These are phyloP conservation scores for Cyclospora cayetanensis DNA, from an alignment of 169 alveolate species.

Conservation along the genomic window DNA sequence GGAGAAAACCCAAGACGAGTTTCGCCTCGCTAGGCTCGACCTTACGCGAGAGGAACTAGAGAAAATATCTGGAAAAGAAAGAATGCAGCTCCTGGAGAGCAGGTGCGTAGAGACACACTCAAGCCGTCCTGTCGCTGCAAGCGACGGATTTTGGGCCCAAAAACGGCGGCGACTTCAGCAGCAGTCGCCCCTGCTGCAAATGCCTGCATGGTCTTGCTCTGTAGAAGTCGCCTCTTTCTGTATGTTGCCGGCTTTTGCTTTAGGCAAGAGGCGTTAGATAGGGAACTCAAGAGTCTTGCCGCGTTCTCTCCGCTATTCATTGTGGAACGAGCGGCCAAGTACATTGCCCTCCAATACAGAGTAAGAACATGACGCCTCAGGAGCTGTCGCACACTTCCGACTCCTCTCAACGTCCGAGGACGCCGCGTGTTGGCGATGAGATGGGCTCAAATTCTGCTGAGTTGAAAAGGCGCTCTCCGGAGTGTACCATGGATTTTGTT, in stretches of 20 bases:
- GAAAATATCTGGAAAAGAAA: conserved; percentile 12
- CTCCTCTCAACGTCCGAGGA: too few relatives aligned
- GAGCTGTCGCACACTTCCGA: too few relatives aligned
- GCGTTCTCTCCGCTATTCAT: conserved; percentile 72
- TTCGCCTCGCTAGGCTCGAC: conserved; percentile 39
- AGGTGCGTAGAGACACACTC: too few relatives aligned
- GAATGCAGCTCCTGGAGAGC: conserved; percentile 15
- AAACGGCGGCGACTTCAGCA: neutral
- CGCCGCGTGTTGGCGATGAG: too few relatives aligned
- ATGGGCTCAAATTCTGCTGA: too few relatives aligned
- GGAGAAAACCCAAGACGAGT: conserved; percentile 31
- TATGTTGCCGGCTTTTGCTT: neutral
- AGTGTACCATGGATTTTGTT: too few relatives aligned
- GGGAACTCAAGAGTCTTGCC: conserved; percentile 66
- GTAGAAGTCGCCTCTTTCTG: too few relatives aligned
- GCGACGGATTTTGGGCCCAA: too few relatives aligned
- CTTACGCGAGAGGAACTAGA: conserved; percentile 44
- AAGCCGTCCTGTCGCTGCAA: too few relatives aligned
- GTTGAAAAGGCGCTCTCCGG: too few relatives aligned
- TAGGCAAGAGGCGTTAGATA: conserved; percentile 64
- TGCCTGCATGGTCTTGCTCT: too few relatives aligned
- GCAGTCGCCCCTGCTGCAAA: neutral
- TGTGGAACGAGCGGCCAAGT: conserved; percentile 67
- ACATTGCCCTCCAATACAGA: conserved; percentile 65
- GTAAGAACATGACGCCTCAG: too few relatives aligned